Percentiles rank a stretch among this genome's conserved stretches.
phyloP scores from a whole-genome alignment of 2,329 filamentous ascomycete species.

The Penicillium sp. region DNA sequence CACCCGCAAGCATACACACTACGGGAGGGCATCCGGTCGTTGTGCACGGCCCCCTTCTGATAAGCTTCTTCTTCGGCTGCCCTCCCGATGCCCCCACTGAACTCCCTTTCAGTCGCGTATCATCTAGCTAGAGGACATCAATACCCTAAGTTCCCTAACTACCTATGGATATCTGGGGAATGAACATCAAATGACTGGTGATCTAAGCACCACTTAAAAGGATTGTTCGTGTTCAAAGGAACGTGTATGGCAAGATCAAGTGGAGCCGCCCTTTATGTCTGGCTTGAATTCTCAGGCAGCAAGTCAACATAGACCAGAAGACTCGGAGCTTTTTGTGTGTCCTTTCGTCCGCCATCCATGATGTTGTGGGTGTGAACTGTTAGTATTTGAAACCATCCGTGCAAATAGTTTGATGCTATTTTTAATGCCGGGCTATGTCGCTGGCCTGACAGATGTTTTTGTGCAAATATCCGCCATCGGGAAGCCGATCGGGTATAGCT shows the following conservation, averaged over 20 bases:
- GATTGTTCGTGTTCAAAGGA: not conserved
- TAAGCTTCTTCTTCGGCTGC: constrained; percentile 5
- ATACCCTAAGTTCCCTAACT: no score
- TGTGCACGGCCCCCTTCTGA: not conserved
- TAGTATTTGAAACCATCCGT: not conserved
- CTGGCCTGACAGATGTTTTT: not conserved
- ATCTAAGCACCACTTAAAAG: not conserved
- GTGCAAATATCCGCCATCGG: not conserved
- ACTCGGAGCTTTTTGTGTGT: not conserved
- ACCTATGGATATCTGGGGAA: not conserved
- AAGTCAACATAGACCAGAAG: not conserved
- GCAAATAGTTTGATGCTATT: not conserved
- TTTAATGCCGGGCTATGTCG: not conserved
- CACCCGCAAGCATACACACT: not conserved
- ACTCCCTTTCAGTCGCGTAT: no score
- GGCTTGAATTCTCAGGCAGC: not conserved
- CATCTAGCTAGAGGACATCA: not conserved
- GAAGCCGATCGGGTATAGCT: not conserved
- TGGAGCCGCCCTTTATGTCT: no score
- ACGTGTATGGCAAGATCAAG: no score
- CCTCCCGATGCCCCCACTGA: not conserved
- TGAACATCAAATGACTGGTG: not conserved
- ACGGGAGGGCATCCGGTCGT: not conserved
- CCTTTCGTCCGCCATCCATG: not conserved
- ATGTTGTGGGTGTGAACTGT: not conserved